These are phyloP conservation scores for Globisporangium paddicum DNA, from an alignment of 352 stramenopile genomes.

Conservation along the genomic window DNA sequence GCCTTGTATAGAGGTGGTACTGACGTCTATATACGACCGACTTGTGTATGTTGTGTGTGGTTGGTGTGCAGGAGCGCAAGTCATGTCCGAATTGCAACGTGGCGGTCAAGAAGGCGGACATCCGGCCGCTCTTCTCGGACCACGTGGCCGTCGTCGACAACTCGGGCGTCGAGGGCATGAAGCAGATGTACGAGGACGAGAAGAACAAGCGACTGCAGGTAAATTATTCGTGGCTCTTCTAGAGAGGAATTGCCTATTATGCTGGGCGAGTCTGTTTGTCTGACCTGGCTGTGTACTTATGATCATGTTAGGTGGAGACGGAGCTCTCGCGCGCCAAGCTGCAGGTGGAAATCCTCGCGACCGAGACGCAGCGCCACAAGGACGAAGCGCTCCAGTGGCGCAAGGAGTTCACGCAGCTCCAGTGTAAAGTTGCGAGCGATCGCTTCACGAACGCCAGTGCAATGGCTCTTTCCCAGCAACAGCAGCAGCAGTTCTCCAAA, in stretches of 20 bases:
- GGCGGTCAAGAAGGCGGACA: slow-evolving; percentile 38
- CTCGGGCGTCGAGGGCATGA: slow-evolving; percentile 50
- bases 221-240: not conserved
- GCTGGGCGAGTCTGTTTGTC: no score
- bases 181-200: slow-evolving; percentile 53
- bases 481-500: not conserved
- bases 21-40: not conserved
- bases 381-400: slow-evolving; percentile 29
- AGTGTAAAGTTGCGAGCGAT: slow-evolving; percentile 19
- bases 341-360: slow-evolving; percentile 25
- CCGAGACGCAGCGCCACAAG: slow-evolving; percentile 18
- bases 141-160: slow-evolving; percentile 77
- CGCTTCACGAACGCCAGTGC: slow-evolving; percentile 5
- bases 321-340: slow-evolving; percentile 37
- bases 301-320: slow-evolving; percentile 23
- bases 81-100: slow-evolving; percentile 71
- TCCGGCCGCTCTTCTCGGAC: slow-evolving; percentile 60
- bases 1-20: not conserved
- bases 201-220: slow-evolving; percentile 34
- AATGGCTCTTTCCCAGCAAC: not conserved
- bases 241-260: not conserved
- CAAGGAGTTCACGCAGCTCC: slow-evolving; percentile 19
- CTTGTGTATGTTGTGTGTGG: not conserved
- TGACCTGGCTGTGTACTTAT: not conserved
- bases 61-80: slow-evolving; percentile 26